phyloP scores from a whole-genome alignment of 495 filamentous ascomycete species.

The Stereocaulon alpinum region DNA sequence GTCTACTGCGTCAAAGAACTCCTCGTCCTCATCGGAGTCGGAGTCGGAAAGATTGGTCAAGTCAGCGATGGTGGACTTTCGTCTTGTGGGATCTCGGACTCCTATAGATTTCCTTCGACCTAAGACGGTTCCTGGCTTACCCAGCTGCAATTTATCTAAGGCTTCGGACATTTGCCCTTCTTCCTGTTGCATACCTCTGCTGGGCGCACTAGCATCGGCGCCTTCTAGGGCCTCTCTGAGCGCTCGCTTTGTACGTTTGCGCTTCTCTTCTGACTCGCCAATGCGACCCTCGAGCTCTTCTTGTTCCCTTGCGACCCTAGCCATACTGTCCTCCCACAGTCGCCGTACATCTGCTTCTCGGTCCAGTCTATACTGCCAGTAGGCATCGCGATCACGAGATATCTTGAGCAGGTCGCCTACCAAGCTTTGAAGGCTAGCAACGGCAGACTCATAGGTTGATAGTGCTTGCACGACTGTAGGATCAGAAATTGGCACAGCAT shows the following conservation, averaged over 20 bases:
- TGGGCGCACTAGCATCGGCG: conserved; percentile 32
- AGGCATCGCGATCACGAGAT: conserved; percentile 82
- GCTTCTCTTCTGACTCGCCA: conserved; percentile 81
- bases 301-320: conserved; percentile 81
- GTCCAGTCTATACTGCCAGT: conserved; percentile 92
- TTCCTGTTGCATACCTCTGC: conserved; percentile 20
- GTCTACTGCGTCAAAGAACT: conserved; percentile 97
- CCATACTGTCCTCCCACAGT: conserved; percentile 99
- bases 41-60: conserved; percentile 61
- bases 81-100: conserved; percentile 32
- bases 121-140: conserved; percentile 21
- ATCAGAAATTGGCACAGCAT: conserved; percentile 59
- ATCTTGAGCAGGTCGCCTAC: conserved; percentile 85
- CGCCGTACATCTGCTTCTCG: conserved; percentile 77
- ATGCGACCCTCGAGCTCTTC: conserved; percentile 80
- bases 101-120: conserved; percentile 36
- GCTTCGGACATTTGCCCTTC: conserved; percentile 11
- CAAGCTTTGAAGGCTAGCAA: conserved; percentile 75
- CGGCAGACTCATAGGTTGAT: conserved; percentile 79
- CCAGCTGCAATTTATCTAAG: conserved; percentile 13
- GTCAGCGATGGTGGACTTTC: conserved; percentile 49
- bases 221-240: conserved; percentile 76
- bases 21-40: conserved; percentile 75
- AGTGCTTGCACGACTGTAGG: conserved; percentile 66
- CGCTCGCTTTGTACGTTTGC: conserved; percentile 79